Percentiles rank a stretch among this genome's conserved stretches.
phyloP scores from a whole-genome alignment of 2,329 filamentous ascomycete species.

The Pseudocercospora crystallina region DNA sequence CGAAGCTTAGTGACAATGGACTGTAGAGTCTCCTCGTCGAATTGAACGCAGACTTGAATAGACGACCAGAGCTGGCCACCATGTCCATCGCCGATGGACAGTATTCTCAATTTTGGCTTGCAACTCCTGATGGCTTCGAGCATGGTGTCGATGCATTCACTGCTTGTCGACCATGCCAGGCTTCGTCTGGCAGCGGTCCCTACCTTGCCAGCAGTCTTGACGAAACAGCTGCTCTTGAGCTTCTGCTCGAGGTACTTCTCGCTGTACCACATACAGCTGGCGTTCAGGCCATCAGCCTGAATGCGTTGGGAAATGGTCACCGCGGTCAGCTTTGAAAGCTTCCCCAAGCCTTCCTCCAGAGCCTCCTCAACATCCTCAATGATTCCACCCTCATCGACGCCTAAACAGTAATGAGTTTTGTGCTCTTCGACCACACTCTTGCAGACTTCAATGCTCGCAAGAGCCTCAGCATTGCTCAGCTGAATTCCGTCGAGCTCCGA shows the following conservation, averaged over 20 bases:
- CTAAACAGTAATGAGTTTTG: background rate
- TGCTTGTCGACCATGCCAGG: too few species aligned
- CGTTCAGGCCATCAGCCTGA: background rate
- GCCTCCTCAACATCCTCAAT: background rate
- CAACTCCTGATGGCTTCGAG: too few species aligned
- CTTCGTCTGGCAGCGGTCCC: too few species aligned
- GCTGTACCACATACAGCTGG: background rate
- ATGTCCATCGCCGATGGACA: too few species aligned
- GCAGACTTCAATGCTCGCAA: background rate
- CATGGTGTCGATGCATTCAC: too few species aligned
- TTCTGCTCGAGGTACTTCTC: background rate
- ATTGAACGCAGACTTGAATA: too few species aligned
- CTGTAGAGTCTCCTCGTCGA: too few species aligned
- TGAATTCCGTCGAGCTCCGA: background rate
- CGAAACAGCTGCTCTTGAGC: background rate
- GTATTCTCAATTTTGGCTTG: too few species aligned
- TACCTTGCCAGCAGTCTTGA: too few species aligned
- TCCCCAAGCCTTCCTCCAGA: background rate
- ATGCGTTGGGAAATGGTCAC: background rate
- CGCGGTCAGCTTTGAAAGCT: background rate
- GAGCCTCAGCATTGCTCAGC: background rate
- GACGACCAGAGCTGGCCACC: too few species aligned
- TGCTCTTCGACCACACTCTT: background rate
- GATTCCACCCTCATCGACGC: too few species aligned
- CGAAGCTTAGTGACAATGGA: too few species aligned